Evolutionary conservation across 164 flowering plant species (phyloP).

Genomic region (Brasenia schreberi): DNA sequence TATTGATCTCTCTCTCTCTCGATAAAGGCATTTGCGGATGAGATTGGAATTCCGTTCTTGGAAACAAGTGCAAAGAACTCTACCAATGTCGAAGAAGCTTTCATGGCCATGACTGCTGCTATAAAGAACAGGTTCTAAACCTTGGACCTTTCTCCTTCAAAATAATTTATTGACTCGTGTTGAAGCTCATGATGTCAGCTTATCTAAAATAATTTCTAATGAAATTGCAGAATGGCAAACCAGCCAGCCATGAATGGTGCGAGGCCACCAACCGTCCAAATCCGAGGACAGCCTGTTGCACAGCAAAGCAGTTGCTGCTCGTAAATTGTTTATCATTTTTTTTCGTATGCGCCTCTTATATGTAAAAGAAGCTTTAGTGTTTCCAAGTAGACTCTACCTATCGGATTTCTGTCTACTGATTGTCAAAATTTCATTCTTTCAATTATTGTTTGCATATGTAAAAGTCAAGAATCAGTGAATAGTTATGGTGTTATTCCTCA

Average conservation of each 20-base stretch:
- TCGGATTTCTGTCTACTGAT: too few species aligned
- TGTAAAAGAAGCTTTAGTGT: too few species aligned
- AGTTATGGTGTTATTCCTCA: too few species aligned
- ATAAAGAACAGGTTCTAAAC: conserved; percentile 19
- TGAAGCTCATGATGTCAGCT: not conserved
- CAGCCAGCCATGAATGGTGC: conserved; percentile 20
- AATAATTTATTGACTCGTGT: not conserved
- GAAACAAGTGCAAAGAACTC: conserved; percentile 27
- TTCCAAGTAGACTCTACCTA: too few species aligned
- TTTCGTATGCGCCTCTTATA: too few species aligned
- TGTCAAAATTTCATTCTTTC: too few species aligned
- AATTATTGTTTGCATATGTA: too few species aligned
- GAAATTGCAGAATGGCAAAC: conserved; percentile 23
- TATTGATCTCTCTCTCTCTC: not conserved
- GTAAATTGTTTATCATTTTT: not conserved
- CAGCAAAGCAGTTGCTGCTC: conserved; percentile 25
- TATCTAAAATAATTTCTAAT: not conserved
- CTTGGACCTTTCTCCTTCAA: too few species aligned
- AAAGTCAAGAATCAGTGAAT: too few species aligned
- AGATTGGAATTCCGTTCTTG: conserved; percentile 27
- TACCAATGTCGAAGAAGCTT: conserved; percentile 26
- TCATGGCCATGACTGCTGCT: conserved; percentile 29
- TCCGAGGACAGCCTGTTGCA: conserved; percentile 21
- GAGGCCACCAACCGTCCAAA: conserved; percentile 25
- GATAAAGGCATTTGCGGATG: conserved; percentile 25